Evolutionary conservation across 352 stramenopile genomes (phyloP), one percentile per base, ranked within the genome.

Genomic region (Lagenidium giganteum): DNA sequence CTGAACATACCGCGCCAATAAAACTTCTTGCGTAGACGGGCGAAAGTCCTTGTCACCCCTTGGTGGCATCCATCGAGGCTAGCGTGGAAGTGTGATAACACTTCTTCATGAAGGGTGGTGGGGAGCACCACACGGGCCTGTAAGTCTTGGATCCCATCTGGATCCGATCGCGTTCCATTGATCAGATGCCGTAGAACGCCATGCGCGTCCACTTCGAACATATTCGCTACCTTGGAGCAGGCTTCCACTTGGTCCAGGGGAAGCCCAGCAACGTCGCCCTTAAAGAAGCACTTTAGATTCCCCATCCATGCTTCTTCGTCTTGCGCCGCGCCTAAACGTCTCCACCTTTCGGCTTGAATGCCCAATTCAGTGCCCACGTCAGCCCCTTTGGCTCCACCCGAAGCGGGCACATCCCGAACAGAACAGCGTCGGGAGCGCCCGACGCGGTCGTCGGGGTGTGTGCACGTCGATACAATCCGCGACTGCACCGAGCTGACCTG

Each of bases 51-150:
- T 8, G 2, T 40, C 3, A 65, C 32, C 0, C 56, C 50, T 36
- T 65, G 56, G 18, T 65, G 49, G 4, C 45, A 49, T 4, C 56
- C 49, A 3, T 29, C 22, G 1, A 64, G 41, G 25, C 49, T 65
- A 4, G 14, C 7, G 18, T 62, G 53, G n/a, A 53, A 62, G 18
- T 62, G 47, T 8, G 48, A 38, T 1, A 60, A 26, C 8, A 60
- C 21, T n/a, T 60, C 51, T 13, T 24, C 5, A 12, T 31, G 9
- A 9, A 60, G 30, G 6, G 51, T 60, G 2, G 36, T 50, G 0
- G 44, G 43, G 1, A 54, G 9, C 13, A 60, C 51, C n/a, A n/a
- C n/a, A n/a, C n/a, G n/a, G n/a, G n/a, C n/a, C n/a, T n/a, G n/a
- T n/a, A n/a, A n/a, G n/a, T n/a, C n/a, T n/a, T n/a, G n/a, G n/a